A percentile compares a stretch with the other conserved stretches of the same genome.
Evolutionary conservation across 2,329 filamentous ascomycete genomes (phyloP).

Genomic region (Penicillium nordicum): DNA sequence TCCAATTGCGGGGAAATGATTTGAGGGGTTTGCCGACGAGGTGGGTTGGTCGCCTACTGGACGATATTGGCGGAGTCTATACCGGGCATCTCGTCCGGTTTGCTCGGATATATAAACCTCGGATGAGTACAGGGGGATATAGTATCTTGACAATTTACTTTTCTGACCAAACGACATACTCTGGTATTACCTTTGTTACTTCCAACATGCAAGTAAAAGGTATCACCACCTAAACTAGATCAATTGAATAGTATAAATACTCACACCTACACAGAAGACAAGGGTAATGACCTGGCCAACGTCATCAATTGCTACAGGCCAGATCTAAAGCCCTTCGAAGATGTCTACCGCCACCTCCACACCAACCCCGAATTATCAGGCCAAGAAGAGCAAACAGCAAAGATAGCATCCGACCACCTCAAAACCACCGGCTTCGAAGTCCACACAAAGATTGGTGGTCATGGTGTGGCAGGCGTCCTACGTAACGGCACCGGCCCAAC

Average conservation of each 20-base stretch:
- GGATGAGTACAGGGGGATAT: background rate
- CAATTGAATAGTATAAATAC: background rate
- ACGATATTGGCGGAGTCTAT: background rate
- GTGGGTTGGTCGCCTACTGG: background rate
- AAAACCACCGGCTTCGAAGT: constrained; percentile 43
- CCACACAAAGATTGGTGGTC: constrained; percentile 54
- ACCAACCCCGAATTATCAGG: constrained; percentile 55
- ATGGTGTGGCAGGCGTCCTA: constrained; percentile 57
- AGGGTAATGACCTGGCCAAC: background rate
- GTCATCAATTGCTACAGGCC: constrained; percentile 41
- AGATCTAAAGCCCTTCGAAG: constrained; percentile 46
- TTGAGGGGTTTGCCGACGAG: constrained; percentile 1
- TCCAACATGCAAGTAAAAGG: constrained; percentile 5
- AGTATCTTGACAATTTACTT: background rate
- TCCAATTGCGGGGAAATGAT: constrained; percentile 1
- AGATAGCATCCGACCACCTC: constrained; percentile 44
- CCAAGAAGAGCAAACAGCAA: constrained; percentile 53
- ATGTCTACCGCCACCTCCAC: constrained; percentile 57
- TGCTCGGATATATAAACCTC: background rate
- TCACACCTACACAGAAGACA: background rate
- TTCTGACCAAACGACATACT: background rate
- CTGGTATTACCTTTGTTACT: background rate
- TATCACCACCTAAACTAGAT: background rate
- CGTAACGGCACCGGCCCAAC: constrained; percentile 55
- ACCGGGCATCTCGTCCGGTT: background rate